Evolutionary conservation across 2,329 filamentous ascomycete genomes (phyloP), one percentile per base, ranked within the genome.

Genomic region (Diaporthe ampelina): DNA sequence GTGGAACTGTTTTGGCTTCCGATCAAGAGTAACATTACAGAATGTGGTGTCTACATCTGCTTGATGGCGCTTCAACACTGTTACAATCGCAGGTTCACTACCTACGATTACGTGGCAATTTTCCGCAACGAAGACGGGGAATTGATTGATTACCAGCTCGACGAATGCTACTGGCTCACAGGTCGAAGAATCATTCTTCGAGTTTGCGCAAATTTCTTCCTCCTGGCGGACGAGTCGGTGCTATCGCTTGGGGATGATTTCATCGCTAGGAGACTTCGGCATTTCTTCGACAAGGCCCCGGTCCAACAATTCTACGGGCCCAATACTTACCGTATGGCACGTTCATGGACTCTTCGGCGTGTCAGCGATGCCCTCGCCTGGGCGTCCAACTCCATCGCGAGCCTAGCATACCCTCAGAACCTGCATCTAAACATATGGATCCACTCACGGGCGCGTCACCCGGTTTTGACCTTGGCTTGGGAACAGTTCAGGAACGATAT

Each of bases 41-140:
- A 70, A 17, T 70, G 68, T 58, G 68, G 68, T 10, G 54, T 59
- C 40, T 45, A 45, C 2, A 19, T 70, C 40, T 70, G 68, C 54
- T 21, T 70, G 40, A 59, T 48, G 54, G 68, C 40, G 1, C 19
- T 70, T 15, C 68, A 70, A 24, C 68, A 48, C 13, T 26, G 29
- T 21, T 13, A 35, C 11, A 32, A 3, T 29, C 43, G 15, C 21
- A 3, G 24, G 13, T 57, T 58, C 26, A n/a, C 17, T 7, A 3
- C 0, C 21, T 4, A 11, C 2, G 15, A 29, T 8, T 61, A 43
- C 37, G 24, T 26, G 45, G 9, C 9, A 3, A 9, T 9, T 1
- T 43, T 26, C 15, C 11, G 1, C 3, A 0, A 35, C 19, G 21
- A 11, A 19, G 9, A 24, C 13, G 19, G 26, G 24, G 1, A 13